These are phyloP conservation scores for Neotropicomus parvogracilis DNA, from an alignment of 1,284 basidiomycete species.

Conservation along the genomic window DNA sequence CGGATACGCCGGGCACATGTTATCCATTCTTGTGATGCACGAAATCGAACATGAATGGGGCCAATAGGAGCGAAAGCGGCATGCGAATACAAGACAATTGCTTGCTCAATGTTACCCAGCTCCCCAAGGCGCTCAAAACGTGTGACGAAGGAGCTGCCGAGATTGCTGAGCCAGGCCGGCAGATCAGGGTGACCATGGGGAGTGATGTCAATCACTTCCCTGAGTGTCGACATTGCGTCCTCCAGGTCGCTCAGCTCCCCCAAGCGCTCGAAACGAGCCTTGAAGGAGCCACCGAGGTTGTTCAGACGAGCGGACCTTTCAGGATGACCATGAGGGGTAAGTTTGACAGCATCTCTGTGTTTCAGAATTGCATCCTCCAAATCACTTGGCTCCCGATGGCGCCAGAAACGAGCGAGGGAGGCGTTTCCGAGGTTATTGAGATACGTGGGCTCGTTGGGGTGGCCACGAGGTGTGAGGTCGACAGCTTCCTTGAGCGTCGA, in stretches of 20 bases:
- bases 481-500: neutral
- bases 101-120: neutral
- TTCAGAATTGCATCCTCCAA: neutral
- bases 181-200: neutral
- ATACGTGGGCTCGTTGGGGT: too few relatives aligned
- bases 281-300: neutral
- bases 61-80: neutral
- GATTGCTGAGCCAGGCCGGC: neutral
- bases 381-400: neutral
- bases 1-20: neutral
- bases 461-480: too few relatives aligned
- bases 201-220: neutral
- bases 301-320: neutral
- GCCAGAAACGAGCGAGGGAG: neutral
- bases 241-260: slow-evolving; percentile 2
- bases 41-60: neutral
- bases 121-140: slow-evolving; percentile 6
- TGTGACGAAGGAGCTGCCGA: neutral
- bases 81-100: neutral
- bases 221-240: neutral
- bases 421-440: neutral
- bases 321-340: neutral
- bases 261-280: slow-evolving; percentile 1
- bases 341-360: neutral
- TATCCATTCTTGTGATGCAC: neutral